phyloP scores from a whole-genome alignment of 345 rosid species.

The Firmiana major region DNA sequence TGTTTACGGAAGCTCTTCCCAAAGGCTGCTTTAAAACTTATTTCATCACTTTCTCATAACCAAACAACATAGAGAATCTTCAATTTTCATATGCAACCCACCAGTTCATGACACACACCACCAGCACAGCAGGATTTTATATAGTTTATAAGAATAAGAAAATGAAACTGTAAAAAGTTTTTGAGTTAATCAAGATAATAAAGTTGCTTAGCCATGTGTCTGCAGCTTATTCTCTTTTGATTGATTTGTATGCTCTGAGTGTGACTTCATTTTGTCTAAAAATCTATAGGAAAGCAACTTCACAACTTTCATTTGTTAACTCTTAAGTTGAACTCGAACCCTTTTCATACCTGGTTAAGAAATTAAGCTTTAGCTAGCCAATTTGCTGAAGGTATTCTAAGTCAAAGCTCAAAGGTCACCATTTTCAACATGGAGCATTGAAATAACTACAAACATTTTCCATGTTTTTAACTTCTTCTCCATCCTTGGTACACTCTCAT shows the following conservation, averaged over 20 bases:
- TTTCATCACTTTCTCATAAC: slow-evolving; percentile 29
- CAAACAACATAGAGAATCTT: slow-evolving; percentile 27
- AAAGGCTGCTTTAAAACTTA: slow-evolving; percentile 28
- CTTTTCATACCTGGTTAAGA: slow-evolving; percentile 1
- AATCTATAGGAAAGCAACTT: neutral
- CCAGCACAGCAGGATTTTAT: neutral
- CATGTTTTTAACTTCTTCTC: slow-evolving; percentile 16
- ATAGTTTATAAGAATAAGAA: neutral
- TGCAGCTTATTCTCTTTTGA: neutral
- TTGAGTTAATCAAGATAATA: slow-evolving; percentile 22
- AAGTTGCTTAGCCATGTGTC: slow-evolving; percentile 8
- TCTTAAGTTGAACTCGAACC: neutral
- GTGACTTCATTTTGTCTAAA: neutral
- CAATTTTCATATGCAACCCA: slow-evolving; percentile 17
- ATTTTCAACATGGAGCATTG: slow-evolving; percentile 1
- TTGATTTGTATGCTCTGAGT: neutral
- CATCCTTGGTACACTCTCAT: slow-evolving; percentile 27
- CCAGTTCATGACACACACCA: slow-evolving; percentile 1
- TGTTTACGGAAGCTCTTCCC: slow-evolving; percentile 27
- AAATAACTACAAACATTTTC: slow-evolving; percentile 16
- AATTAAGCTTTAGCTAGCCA: neutral
- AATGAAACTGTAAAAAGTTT: slow-evolving; percentile 13
- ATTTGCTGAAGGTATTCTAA: slow-evolving; percentile 6
- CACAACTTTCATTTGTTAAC: neutral
- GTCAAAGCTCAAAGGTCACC: neutral